These are phyloP conservation scores for Exophiala sp. DNA, from an alignment of 2,329 filamentous ascomycete genomes.

Conservation along the genomic window DNA sequence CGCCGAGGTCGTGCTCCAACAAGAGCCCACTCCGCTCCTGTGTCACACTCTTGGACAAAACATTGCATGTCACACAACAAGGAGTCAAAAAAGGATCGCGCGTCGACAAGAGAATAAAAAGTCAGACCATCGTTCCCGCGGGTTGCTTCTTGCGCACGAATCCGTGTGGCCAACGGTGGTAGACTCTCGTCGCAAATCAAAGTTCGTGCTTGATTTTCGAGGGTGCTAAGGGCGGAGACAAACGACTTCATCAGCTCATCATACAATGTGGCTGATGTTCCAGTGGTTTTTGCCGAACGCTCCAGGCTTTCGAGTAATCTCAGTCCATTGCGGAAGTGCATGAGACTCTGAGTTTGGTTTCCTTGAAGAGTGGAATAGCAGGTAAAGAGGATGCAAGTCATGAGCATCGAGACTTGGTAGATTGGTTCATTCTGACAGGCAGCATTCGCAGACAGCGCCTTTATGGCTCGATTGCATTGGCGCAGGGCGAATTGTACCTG, in stretches of 20 bases:
- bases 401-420: constrained; percentile 2
- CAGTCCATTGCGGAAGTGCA: constrained; percentile 9
- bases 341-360: constrained; percentile 8
- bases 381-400: constrained; percentile 10
- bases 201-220: constrained; percentile 7
- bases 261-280: background rate
- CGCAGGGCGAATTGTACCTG: constrained; percentile 6
- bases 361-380: constrained; percentile 8
- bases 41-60: background rate
- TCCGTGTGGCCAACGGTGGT: background rate
- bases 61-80: constrained; percentile 8
- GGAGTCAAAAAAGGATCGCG: constrained; percentile 4
- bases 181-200: constrained; percentile 8
- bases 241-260: constrained; percentile 6
- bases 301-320: constrained; percentile 2
- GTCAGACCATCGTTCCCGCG: background rate
- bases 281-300: background rate
- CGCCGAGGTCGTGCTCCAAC: background rate
- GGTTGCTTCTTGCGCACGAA: background rate
- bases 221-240: constrained; percentile 1
- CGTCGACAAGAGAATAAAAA: background rate
- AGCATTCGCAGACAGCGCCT: background rate
- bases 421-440: background rate
- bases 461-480: constrained; percentile 11
- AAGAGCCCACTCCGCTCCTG: background rate